Evolutionary conservation across 2,329 filamentous ascomycete genomes (phyloP).

Genomic region (Hymenoscyphus fructigenus): DNA sequence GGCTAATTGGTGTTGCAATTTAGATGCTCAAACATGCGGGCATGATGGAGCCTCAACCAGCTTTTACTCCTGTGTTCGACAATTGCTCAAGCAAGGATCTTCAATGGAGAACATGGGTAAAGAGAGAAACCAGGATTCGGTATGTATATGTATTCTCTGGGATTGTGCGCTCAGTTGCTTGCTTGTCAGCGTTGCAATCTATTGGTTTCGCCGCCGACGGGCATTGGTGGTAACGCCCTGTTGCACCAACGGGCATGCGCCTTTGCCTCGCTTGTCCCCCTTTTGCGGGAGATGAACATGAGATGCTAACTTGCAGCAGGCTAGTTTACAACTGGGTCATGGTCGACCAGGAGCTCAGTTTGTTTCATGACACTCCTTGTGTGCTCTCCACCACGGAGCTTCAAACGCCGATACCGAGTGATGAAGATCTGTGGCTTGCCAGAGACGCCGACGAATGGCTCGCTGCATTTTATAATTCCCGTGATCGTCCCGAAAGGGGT

Average conservation of each 20-base stretch:
- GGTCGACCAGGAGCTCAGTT: conserved; percentile 68
- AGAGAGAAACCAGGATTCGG: conserved; percentile 63
- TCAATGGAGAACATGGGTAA: conserved; percentile 64
- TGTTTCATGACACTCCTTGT: conserved; percentile 64
- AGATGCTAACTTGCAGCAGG: conserved; percentile 40
- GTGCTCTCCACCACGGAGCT: conserved; percentile 66
- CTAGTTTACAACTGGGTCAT: conserved; percentile 75
- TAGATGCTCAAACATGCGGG: conserved; percentile 70
- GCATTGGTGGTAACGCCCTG: conserved; percentile 4
- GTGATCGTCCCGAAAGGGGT: conserved; percentile 46
- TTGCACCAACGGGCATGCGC: background rate
- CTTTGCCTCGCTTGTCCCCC: background rate
- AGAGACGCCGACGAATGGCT: conserved; percentile 60
- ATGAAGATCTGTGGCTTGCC: conserved; percentile 63
- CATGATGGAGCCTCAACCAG: conserved; percentile 56
- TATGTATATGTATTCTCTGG: conserved; percentile 38
- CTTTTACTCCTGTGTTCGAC: conserved; percentile 44
- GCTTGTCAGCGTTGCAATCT: background rate
- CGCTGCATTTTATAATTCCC: conserved; percentile 49
- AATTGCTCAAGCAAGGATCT: conserved; percentile 47
- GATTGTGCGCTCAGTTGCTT: background rate
- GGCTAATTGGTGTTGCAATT: conserved; percentile 2
- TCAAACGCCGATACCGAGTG: conserved; percentile 59
- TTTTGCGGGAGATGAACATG: background rate
- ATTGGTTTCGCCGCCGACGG: conserved; percentile 10